Conservation (phyloP, 176 grass and related monocot genomes). For the Pharus latifolius region DNA sequence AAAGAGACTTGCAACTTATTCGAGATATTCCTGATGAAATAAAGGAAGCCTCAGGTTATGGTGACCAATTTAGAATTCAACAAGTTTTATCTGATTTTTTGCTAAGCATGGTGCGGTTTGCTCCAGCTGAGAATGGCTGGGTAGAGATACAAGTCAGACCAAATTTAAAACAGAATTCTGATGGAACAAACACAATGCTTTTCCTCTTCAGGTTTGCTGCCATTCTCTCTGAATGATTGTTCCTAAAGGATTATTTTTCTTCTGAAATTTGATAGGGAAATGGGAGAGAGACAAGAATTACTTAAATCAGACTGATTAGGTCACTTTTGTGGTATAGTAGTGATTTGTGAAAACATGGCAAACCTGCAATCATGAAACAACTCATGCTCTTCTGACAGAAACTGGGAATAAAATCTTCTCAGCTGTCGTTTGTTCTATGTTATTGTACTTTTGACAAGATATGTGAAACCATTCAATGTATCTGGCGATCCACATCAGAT, state of each 20-base stretch:
- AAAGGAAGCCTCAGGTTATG: constrained; percentile 59
- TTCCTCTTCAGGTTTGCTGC: constrained; percentile 76
- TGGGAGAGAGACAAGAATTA: background rate
- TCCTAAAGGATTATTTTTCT: background rate
- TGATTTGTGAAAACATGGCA: too few relatives aligned
- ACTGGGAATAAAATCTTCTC: background rate
- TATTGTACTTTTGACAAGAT: background rate
- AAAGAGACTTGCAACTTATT: constrained; percentile 85
- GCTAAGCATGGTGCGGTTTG: constrained; percentile 68
- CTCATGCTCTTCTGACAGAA: background rate
- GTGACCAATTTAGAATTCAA: constrained; percentile 92
- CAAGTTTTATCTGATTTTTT: constrained; percentile 92
- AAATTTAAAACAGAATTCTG: constrained; percentile 56
- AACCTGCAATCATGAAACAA: background rate
- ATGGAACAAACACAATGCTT: constrained; percentile 50
- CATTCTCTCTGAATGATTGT: constrained; percentile 12
- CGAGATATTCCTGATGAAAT: constrained; percentile 97
- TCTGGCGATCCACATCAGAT: background rate
- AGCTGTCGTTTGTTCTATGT: background rate
- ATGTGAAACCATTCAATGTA: background rate
- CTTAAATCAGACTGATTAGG: background rate
- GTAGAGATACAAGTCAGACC: constrained; percentile 88
- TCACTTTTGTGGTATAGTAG: background rate
- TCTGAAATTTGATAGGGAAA: constrained; percentile 8
- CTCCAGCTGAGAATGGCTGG: constrained; percentile 80